A percentile compares a stretch with the other conserved stretches of the same genome.
phyloP scores from a whole-genome alignment of 2,329 filamentous ascomycete genomes.

The Emericellopsis cladophorae region DNA sequence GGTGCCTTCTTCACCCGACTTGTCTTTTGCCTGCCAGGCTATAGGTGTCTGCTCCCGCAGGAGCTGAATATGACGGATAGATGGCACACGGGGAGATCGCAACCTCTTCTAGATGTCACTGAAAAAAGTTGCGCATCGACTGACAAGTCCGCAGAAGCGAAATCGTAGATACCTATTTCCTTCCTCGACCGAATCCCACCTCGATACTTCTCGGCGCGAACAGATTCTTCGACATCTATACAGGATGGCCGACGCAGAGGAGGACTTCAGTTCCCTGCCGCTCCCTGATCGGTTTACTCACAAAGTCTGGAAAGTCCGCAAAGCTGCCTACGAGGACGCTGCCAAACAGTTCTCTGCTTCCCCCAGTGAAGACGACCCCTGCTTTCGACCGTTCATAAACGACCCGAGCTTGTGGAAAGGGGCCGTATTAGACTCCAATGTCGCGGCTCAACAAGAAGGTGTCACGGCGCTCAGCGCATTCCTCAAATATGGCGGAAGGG shows the following conservation, averaged over 20 bases:
- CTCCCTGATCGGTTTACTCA: conserved; percentile 71
- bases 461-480: conserved; percentile 82
- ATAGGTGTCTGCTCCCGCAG: no score
- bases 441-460: conserved; percentile 91
- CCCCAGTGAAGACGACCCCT: conserved; percentile 72
- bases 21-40: no score
- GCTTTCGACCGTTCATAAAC: conserved; percentile 76
- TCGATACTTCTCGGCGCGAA: conserved; percentile 3
- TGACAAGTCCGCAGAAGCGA: background rate
- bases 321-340: conserved; percentile 87
- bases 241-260: conserved; percentile 68
- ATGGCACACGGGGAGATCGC: no score
- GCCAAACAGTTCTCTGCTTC: conserved; percentile 76
- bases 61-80: background rate
- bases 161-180: conserved; percentile 4
- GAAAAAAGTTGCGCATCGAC: background rate
- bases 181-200: conserved; percentile 7
- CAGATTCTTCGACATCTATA: conserved; percentile 1
- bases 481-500: conserved; percentile 75
- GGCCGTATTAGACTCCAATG: conserved; percentile 87
- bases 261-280: conserved; percentile 70
- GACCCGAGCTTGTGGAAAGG: conserved; percentile 84
- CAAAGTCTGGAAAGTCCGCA: conserved; percentile 96
- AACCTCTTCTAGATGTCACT: background rate
- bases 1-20: no score